Evolutionary conservation across 2,329 filamentous ascomycete genomes (phyloP).

Genomic region (Pseudogymnoascus destructans): DNA sequence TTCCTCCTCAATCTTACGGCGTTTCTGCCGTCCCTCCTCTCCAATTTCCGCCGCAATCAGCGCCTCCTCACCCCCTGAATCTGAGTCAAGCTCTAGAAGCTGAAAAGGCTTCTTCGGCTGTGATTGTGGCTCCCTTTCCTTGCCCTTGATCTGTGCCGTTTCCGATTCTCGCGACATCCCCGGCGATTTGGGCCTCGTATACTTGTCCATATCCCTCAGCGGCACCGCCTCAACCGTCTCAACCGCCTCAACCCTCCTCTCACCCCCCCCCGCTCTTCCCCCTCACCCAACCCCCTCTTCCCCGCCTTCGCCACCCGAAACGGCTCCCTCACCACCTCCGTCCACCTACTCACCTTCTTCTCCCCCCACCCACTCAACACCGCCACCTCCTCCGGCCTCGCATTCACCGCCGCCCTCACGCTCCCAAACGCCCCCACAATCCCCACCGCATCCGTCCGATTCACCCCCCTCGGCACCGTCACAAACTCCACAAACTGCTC

Average conservation of each 20-base stretch:
- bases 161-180: not conserved
- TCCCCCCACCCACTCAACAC: conserved; percentile 88
- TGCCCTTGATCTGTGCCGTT: conserved; percentile 9
- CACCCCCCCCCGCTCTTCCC: conserved; percentile 28
- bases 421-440: conserved; percentile 88
- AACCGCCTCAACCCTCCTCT: conserved; percentile 20
- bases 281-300: conserved; percentile 33
- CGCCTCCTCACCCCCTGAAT: conserved; percentile 32
- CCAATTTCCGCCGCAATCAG: conserved; percentile 36
- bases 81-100: conserved; percentile 21
- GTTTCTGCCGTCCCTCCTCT: conserved; percentile 25
- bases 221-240: conserved; percentile 25
- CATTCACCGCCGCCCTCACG: conserved; percentile 74
- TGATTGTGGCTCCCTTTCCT: not conserved
- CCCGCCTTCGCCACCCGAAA: conserved; percentile 64
- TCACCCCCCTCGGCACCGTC: conserved; percentile 77
- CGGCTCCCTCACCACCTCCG: conserved; percentile 65
- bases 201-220: conserved; percentile 18
- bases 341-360: conserved; percentile 86
- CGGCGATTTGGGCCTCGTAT: not conserved
- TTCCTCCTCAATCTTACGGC: conserved; percentile 23
- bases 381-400: conserved; percentile 70
- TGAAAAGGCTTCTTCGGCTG: conserved; percentile 27
- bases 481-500: conserved; percentile 87
- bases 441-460: conserved; percentile 86